phyloP scores from a whole-genome alignment of 208 protist species.

The Leishmania braziliensis region DNA sequence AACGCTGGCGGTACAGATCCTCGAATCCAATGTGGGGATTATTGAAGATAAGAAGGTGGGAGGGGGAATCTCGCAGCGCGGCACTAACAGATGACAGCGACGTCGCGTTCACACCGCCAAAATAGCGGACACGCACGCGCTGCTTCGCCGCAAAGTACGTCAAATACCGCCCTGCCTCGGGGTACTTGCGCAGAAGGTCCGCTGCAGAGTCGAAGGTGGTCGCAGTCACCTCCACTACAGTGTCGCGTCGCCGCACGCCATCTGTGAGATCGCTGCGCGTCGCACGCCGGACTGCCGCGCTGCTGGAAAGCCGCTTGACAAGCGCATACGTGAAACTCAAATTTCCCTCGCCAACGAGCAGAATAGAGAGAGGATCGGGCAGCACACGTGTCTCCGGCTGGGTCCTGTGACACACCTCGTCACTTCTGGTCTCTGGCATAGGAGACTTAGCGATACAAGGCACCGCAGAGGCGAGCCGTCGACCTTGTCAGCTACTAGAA shows the following conservation, averaged over 20 bases:
- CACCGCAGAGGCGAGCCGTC: background rate
- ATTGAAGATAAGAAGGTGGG: slow-evolving; percentile 54
- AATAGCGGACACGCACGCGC: slow-evolving; percentile 39
- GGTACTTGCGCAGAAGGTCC: slow-evolving; percentile 47
- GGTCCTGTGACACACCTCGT: background rate
- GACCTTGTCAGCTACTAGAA: background rate
- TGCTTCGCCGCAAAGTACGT: slow-evolving; percentile 49
- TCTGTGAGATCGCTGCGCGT: background rate
- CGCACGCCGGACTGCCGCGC: slow-evolving; percentile 15
- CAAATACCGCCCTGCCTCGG: slow-evolving; percentile 45
- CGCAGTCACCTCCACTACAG: slow-evolving; percentile 20
- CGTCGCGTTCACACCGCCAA: slow-evolving; percentile 51
- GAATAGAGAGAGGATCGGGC: slow-evolving; percentile 27
- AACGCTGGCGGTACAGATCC: slow-evolving; percentile 49
- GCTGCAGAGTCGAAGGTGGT: slow-evolving; percentile 48
- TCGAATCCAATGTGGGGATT: slow-evolving; percentile 63
- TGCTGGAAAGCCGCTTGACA: slow-evolving; percentile 43
- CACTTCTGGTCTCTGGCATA: background rate
- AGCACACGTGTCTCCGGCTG: background rate
- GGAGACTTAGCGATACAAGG: background rate
- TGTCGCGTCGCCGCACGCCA: background rate
- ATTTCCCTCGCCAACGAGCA: slow-evolving; percentile 67
- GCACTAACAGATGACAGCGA: slow-evolving; percentile 14
- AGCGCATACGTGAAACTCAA: slow-evolving; percentile 58
- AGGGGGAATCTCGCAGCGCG: background rate